A percentile compares a stretch with the other conserved stretches of the same genome.
phyloP scores from a whole-genome alignment of 345 rosid genomes.

The Microcos paniculata region DNA sequence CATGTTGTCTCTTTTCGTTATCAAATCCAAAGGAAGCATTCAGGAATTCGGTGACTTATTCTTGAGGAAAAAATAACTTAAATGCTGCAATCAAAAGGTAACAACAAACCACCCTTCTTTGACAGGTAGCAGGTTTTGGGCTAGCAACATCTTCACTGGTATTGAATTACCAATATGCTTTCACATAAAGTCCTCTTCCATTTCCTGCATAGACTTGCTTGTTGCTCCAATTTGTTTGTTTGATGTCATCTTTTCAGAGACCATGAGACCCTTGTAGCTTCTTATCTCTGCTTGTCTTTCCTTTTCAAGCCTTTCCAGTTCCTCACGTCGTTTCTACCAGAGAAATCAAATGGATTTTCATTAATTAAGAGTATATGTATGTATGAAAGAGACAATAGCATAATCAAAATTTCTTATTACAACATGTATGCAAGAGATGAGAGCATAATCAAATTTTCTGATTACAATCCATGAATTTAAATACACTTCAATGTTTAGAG shows the following conservation, averaged over 20 bases:
- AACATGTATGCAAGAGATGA: too few relatives aligned
- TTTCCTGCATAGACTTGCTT: conserved; percentile 86
- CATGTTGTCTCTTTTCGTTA: neutral
- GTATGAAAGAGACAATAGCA: too few relatives aligned
- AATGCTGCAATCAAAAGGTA: conserved; percentile 19
- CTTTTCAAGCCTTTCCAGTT: conserved; percentile 84
- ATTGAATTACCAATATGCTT: conserved; percentile 13
- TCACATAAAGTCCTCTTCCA: conserved; percentile 97
- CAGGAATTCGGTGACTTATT: conserved; percentile 22
- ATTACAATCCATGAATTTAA: neutral
- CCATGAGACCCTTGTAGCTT: conserved; percentile 98
- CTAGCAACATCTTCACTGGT: conserved; percentile 16
- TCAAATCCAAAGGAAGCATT: neutral
- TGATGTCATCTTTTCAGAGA: conserved; percentile 90
- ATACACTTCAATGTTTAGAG: neutral
- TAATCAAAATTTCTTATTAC: too few relatives aligned
- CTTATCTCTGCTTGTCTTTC: conserved; percentile 88
- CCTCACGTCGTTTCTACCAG: conserved; percentile 87
- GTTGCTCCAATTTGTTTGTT: conserved; percentile 85
- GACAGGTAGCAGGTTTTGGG: conserved; percentile 18
- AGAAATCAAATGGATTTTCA: neutral
- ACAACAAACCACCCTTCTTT: conserved; percentile 23
- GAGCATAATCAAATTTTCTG: neutral
- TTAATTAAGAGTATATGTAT: neutral
- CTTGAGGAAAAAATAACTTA: conserved; percentile 22